phyloP scores from a whole-genome alignment of 805 yeast genomes.

The Wickerhamiella bombiphila region DNA sequence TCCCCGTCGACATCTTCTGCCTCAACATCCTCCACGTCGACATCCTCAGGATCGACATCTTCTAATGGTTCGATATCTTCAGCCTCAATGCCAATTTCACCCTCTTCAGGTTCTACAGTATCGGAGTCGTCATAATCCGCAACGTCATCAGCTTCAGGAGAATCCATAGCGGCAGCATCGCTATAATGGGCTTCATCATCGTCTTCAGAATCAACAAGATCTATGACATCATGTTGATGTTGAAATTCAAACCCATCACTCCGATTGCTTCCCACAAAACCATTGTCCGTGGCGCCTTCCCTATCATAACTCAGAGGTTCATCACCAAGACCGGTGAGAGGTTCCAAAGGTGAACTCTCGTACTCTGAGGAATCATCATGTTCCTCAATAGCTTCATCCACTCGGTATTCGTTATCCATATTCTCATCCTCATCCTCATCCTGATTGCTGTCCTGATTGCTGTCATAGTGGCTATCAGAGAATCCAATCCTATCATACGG shows the following conservation, averaged over 20 bases:
- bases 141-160: slow-evolving; percentile 7
- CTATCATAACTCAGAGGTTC: too few species aligned
- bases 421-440: not conserved
- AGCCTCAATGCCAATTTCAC: slow-evolving; percentile 6
- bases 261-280: too few species aligned
- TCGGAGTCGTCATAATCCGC: slow-evolving; percentile 6
- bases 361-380: too few species aligned
- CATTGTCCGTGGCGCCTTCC: too few species aligned
- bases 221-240: slow-evolving; percentile 1
- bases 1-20: slow-evolving; percentile 2
- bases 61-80: not conserved
- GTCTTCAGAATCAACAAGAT: slow-evolving; percentile 2
- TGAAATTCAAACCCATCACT: too few species aligned
- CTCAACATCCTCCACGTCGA: slow-evolving; percentile 2
- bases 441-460: not conserved
- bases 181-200: slow-evolving; percentile 6
- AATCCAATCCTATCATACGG: not conserved
- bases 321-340: too few species aligned
- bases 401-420: not conserved
- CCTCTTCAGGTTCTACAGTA: slow-evolving; percentile 8
- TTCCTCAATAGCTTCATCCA: slow-evolving; percentile 3
- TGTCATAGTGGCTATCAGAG: not conserved
- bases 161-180: not conserved
- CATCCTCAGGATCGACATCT: slow-evolving; percentile 7
- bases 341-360: too few species aligned